phyloP scores from a whole-genome alignment of 495 filamentous ascomycete species.

The Clavariopsis aquatica region DNA sequence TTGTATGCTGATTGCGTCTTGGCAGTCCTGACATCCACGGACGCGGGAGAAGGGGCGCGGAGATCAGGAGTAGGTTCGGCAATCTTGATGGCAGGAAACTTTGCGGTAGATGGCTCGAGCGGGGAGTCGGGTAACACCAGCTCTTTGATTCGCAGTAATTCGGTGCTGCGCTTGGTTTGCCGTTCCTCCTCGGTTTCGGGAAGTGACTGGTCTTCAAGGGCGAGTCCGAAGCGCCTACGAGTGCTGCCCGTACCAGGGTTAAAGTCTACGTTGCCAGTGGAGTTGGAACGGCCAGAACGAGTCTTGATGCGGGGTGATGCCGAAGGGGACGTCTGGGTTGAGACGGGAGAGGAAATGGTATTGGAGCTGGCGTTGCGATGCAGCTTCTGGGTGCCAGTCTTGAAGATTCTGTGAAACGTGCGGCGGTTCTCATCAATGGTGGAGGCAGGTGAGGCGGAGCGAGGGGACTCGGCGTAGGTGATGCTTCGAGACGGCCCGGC shows the following conservation, averaged over 20 bases:
- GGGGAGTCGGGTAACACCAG: slow-evolving; percentile 9
- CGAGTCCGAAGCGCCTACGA: slow-evolving; percentile 33
- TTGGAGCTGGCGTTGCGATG: slow-evolving; percentile 24
- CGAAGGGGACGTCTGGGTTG: slow-evolving; percentile 13
- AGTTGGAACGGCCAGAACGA: slow-evolving; percentile 31
- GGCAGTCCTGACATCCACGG: not conserved
- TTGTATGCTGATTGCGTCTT: slow-evolving; percentile 30
- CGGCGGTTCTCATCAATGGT: slow-evolving; percentile 34
- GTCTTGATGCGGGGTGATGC: slow-evolving; percentile 16
- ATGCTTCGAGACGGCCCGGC: slow-evolving; percentile 24
- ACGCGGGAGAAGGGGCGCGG: slow-evolving; percentile 23
- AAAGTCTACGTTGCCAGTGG: slow-evolving; percentile 29
- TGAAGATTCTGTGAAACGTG: slow-evolving; percentile 22
- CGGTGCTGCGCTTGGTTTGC: slow-evolving; percentile 28
- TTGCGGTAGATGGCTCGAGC: not conserved
- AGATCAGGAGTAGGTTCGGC: slow-evolving; percentile 8
- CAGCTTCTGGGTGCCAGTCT: slow-evolving; percentile 31
- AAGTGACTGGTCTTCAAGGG: slow-evolving; percentile 24
- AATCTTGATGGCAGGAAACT: slow-evolving; percentile 12
- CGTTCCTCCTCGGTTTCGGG: slow-evolving; percentile 34
- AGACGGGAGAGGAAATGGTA: not conserved
- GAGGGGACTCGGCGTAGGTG: slow-evolving; percentile 30
- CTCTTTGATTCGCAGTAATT: slow-evolving; percentile 32
- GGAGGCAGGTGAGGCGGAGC: slow-evolving; percentile 28
- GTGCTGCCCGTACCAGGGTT: slow-evolving; percentile 10